A percentile compares a stretch with the other conserved stretches of the same genome.
Conservation (phyloP, 306 rosid genomes). For the Casuarina cunninghamiana region DNA sequence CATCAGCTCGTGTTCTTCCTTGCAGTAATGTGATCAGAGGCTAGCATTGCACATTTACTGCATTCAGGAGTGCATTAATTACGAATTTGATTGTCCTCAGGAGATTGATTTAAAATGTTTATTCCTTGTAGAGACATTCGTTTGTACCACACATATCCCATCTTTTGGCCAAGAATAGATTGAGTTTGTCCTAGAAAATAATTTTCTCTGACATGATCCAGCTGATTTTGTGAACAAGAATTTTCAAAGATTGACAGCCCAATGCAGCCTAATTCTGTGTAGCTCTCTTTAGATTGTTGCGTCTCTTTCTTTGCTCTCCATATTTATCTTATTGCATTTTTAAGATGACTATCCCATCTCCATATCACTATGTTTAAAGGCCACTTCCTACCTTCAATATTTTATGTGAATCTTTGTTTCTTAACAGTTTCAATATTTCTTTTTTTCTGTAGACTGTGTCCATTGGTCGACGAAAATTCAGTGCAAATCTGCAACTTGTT, state of each 20-base stretch:
- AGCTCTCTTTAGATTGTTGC: neutral
- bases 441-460: slow-evolving; percentile 59
- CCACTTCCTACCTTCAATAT: neutral
- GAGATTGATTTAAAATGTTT: neutral
- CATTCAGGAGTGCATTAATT: neutral
- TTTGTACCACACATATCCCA: neutral
- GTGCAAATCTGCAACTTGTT: slow-evolving; percentile 89
- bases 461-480: slow-evolving; percentile 86
- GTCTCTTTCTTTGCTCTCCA: neutral
- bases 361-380: neutral
- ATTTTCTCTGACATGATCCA: neutral
- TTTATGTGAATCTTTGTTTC: neutral
- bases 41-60: neutral
- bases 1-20: neutral
- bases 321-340: neutral
- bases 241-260: neutral
- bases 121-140: neutral
- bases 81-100: neutral
- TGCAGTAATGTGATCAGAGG: neutral
- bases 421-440: neutral
- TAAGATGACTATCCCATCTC: neutral
- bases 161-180: neutral
- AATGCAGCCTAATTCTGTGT: neutral
- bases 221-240: neutral
- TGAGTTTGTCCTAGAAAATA: neutral